Percentiles rank a stretch among this genome's conserved stretches.
These are phyloP conservation scores for Fusarium citri DNA, from an alignment of 2,329 filamentous ascomycete species.

Conservation along the genomic window DNA sequence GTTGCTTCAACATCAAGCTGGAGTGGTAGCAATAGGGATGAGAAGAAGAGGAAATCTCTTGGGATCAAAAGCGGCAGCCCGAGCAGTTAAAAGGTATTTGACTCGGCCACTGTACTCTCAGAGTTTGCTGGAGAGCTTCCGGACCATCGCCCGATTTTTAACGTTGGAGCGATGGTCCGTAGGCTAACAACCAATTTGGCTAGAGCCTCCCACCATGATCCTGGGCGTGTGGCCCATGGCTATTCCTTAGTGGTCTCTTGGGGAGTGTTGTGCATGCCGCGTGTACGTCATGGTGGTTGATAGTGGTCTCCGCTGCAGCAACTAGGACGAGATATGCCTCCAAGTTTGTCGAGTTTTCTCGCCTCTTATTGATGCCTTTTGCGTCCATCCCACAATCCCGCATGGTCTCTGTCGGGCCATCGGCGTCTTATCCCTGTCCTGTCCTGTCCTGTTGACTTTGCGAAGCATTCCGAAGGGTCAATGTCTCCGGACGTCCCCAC, in stretches of 20 bases:
- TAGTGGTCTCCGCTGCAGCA: slow-evolving; percentile 38
- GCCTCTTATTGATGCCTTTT: slow-evolving; percentile 37
- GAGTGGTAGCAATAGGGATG: slow-evolving; percentile 25
- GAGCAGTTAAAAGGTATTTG: slow-evolving; percentile 37
- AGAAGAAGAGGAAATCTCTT: slow-evolving; percentile 24
- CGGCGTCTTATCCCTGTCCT: slow-evolving; percentile 29
- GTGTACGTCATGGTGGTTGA: slow-evolving; percentile 43
- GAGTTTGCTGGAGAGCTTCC: slow-evolving; percentile 41
- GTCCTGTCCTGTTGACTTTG: slow-evolving; percentile 19
- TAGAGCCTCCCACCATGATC: slow-evolving; percentile 41
- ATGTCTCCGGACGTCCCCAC: slow-evolving; percentile 34
- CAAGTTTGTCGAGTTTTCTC: slow-evolving; percentile 27
- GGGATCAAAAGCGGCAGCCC: slow-evolving; percentile 21
- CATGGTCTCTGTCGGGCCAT: slow-evolving; percentile 27
- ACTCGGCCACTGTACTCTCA: slow-evolving; percentile 21
- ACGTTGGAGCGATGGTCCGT: slow-evolving; percentile 46
- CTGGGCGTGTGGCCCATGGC: slow-evolving; percentile 37
- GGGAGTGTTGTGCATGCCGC: slow-evolving; percentile 40
- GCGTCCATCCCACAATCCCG: slow-evolving; percentile 29
- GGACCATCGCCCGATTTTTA: slow-evolving; percentile 45
- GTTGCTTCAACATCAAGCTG: slow-evolving; percentile 45
- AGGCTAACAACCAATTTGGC: slow-evolving; percentile 30
- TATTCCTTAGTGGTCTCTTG: slow-evolving; percentile 41
- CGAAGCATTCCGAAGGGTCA: slow-evolving; percentile 23
- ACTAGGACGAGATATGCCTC: slow-evolving; percentile 35